These are phyloP conservation scores for Ogataea pini DNA, from an alignment of 805 yeast genomes.

Conservation along the genomic window DNA sequence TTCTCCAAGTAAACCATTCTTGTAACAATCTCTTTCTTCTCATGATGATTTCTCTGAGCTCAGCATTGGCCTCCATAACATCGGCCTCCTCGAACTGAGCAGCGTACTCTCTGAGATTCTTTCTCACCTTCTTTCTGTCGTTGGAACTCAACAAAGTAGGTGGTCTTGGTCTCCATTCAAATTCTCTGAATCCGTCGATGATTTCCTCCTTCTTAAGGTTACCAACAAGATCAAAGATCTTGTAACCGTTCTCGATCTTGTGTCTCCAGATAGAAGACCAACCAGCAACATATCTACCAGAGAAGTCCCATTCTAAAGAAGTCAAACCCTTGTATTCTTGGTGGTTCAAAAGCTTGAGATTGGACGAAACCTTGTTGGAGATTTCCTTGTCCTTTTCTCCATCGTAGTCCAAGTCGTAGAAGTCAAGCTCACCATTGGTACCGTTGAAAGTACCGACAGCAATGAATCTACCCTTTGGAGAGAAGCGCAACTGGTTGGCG, in stretches of 20 bases:
- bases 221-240: constrained; percentile 84
- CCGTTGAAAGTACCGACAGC: constrained; percentile 46
- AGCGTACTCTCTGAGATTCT: constrained; percentile 83
- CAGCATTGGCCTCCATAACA: constrained; percentile 93
- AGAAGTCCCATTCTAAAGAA: constrained; percentile 90
- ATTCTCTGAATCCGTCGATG: constrained; percentile 81
- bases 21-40: constrained; percentile 77
- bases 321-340: constrained; percentile 78
- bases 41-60: constrained; percentile 84
- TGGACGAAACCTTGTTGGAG: constrained; percentile 52
- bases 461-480: constrained; percentile 91
- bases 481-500: constrained; percentile 76
- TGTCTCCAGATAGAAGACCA: constrained; percentile 89
- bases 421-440: constrained; percentile 65
- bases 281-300: constrained; percentile 86
- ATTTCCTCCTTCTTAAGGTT: constrained; percentile 70
- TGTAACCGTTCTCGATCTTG: constrained; percentile 87
- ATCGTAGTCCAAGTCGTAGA: constrained; percentile 83
- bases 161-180: constrained; percentile 98
- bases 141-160: constrained; percentile 68
- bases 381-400: constrained; percentile 52
- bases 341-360: constrained; percentile 60
- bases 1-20: constrained; percentile 85
- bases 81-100: constrained; percentile 94
- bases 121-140: constrained; percentile 86